Conservation (phyloP, 306 rosid species). For the Senna siamea region DNA sequence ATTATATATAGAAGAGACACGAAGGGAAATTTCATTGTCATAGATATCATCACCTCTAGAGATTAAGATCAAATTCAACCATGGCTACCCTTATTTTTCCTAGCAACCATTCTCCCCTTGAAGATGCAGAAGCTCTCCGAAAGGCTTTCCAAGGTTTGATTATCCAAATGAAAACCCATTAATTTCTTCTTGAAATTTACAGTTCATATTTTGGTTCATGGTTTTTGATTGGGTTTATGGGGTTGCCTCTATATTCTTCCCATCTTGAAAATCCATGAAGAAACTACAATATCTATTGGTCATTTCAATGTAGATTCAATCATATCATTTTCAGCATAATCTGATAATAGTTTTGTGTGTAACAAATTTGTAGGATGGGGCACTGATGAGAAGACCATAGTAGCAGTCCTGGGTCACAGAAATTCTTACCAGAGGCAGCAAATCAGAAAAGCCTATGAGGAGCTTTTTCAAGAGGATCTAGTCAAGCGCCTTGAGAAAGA, state of each 20-base stretch:
- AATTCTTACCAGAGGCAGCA: constrained; percentile 65
- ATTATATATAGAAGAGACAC: neutral
- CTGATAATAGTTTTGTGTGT: constrained; percentile 1
- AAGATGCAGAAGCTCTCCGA: constrained; percentile 22
- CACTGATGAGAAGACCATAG: constrained; percentile 70
- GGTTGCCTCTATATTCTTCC: neutral
- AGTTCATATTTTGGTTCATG: neutral
- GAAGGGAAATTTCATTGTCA: neutral
- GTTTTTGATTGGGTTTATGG: neutral
- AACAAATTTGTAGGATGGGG: constrained; percentile 72
- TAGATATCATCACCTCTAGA: neutral
- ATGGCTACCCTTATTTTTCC: constrained; percentile 33
- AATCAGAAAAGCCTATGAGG: constrained; percentile 73
- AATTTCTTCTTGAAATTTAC: neutral
- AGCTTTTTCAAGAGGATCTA: constrained; percentile 77
- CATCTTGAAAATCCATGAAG: neutral
- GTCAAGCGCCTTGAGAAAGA: constrained; percentile 88
- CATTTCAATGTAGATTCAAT: neutral
- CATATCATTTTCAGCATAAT: neutral
- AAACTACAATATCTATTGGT: neutral
- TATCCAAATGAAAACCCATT: neutral
- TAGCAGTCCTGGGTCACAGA: constrained; percentile 72
- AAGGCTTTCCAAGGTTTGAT: constrained; percentile 16
- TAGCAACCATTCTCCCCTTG: neutral
- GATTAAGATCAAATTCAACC: neutral